phyloP scores from a whole-genome alignment of 495 filamentous ascomycete species.

The Lichenothelia convexa region DNA sequence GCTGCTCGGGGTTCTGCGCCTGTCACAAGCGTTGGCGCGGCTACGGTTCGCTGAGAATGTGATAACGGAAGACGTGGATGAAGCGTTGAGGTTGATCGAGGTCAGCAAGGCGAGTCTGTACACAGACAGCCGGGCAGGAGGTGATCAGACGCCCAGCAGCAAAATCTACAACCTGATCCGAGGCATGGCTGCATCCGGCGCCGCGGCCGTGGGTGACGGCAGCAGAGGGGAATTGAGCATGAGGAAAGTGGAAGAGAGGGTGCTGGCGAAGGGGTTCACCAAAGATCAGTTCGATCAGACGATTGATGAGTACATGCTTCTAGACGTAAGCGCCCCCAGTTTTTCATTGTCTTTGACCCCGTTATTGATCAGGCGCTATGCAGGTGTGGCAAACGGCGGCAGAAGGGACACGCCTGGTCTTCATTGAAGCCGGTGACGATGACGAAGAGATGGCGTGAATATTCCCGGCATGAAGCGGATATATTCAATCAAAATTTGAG shows the following conservation, averaged over 20 bases:
- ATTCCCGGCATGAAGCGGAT: too few relatives aligned
- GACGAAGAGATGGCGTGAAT: slow-evolving; percentile 39
- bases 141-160: slow-evolving; percentile 63
- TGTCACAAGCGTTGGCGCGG: slow-evolving; percentile 88
- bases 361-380: slow-evolving; percentile 11
- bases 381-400: slow-evolving; percentile 92
- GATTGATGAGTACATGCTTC: slow-evolving; percentile 70
- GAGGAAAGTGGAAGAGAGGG: slow-evolving; percentile 68
- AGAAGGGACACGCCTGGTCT: slow-evolving; percentile 71
- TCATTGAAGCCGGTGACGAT: slow-evolving; percentile 41
- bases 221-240: slow-evolving; percentile 65
- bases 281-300: slow-evolving; percentile 74
- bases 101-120: slow-evolving; percentile 78
- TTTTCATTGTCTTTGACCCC: slow-evolving; percentile 1
- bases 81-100: slow-evolving; percentile 77
- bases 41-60: slow-evolving; percentile 72
- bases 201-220: slow-evolving; percentile 54
- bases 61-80: slow-evolving; percentile 83
- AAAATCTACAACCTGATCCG: slow-evolving; percentile 91
- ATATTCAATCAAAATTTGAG: too few relatives aligned
- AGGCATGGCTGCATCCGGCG: slow-evolving; percentile 62
- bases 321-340: slow-evolving; percentile 52
- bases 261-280: slow-evolving; percentile 92
- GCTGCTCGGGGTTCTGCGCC: slow-evolving; percentile 74
- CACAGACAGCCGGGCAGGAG: slow-evolving; percentile 38